Conservation (phyloP, 73 alveolate species). For the Tetrahymena malaccensis region DNA sequence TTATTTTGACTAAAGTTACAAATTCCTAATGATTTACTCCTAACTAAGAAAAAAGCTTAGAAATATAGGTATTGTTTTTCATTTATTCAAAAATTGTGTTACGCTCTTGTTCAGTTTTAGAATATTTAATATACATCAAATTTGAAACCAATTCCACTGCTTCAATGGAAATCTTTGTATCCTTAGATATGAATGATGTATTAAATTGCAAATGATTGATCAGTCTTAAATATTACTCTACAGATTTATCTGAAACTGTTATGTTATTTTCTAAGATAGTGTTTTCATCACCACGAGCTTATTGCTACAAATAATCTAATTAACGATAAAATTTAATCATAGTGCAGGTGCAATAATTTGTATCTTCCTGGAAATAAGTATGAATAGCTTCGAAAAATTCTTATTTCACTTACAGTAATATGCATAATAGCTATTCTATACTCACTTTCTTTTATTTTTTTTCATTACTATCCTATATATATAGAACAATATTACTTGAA, state of each 20-base stretch:
- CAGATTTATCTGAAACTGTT: background rate
- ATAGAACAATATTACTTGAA: background rate
- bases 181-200: background rate
- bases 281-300: background rate
- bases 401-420: background rate
- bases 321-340: background rate
- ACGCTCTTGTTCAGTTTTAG: background rate
- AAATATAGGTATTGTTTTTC: background rate
- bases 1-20: background rate
- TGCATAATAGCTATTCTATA: background rate
- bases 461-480: background rate
- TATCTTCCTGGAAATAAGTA: background rate
- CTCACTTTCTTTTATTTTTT: background rate
- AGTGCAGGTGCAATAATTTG: background rate
- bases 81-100: background rate
- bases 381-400: background rate
- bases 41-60: background rate
- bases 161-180: background rate
- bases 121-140: background rate
- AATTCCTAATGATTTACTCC: background rate
- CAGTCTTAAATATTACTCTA: background rate
- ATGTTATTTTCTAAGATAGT: background rate
- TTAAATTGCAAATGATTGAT: background rate
- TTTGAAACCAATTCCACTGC: background rate
- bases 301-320: background rate